phyloP scores from a whole-genome alignment of 768 basidiomycete species.

The Podaxis sp. region DNA sequence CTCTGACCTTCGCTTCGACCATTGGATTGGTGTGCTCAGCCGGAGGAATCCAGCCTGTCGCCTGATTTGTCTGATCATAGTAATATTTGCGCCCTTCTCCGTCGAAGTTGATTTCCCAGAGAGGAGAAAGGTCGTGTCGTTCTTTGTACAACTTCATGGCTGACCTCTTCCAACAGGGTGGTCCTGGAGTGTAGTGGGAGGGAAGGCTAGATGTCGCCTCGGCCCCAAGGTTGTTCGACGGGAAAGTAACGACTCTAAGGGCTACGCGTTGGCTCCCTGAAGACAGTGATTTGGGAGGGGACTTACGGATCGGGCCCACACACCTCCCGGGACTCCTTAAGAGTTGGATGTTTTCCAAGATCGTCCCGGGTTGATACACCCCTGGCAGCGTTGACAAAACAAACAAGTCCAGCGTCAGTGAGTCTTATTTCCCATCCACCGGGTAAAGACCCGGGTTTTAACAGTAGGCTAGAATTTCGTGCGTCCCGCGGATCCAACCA shows the following conservation, averaged over 20 bases:
- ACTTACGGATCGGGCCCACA: too few relatives aligned
- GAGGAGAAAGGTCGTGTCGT: not conserved
- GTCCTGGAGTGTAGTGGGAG: not conserved
- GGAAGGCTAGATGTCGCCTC: not conserved
- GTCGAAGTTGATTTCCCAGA: too few relatives aligned
- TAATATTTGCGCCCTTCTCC: not conserved
- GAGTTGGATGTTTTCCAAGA: not conserved
- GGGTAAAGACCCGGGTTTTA: too few relatives aligned
- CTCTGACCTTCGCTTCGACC: not conserved
- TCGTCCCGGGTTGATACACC: not conserved
- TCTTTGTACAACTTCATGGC: not conserved
- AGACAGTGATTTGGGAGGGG: too few relatives aligned
- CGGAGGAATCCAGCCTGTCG: not conserved
- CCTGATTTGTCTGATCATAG: not conserved
- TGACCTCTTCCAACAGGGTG: not conserved
- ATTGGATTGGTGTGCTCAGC: not conserved
- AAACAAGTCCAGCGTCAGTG: not conserved
- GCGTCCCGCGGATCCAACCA: too few relatives aligned
- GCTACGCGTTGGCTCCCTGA: not conserved
- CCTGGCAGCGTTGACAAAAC: not conserved
- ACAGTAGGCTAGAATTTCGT: too few relatives aligned
- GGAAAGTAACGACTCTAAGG: not conserved
- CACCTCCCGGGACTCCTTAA: not conserved
- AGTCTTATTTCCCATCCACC: not conserved
- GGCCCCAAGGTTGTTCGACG: not conserved